Evolutionary conservation across 2,329 filamentous ascomycete species (phyloP), one percentile per base, ranked within the genome.

Genomic region (Lasiodiplodia citricola): DNA sequence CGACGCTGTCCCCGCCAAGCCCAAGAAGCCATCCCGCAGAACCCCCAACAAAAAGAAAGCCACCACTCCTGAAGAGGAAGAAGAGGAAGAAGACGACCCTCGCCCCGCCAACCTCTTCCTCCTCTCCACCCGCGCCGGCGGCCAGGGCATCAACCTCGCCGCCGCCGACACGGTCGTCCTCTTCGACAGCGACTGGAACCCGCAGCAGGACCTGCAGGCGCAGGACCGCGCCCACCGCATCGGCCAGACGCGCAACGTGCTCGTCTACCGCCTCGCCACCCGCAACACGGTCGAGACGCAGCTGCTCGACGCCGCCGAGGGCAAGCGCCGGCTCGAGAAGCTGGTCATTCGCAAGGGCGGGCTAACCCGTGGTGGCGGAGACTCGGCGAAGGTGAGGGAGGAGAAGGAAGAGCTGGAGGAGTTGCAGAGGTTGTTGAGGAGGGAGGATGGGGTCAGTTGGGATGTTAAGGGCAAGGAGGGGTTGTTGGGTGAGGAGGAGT

Each of bases 161-260:
- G 91, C 91, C 0, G 95, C 95, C 0, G 95, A 98, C 74, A 97
- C 95, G 0, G 95, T 97, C 13, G 91, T 98, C 56, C 84, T 98
- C 0, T 98, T 96, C 73, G 95, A 98, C 79, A 89, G 86, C 11
- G 89, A 97, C 75, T 97, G 95, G 90, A 99, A 99, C 74, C 96
- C 96, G 0, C 96, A 99, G 78, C 95, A 97, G 76, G 96, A 99
- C 78, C 85, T 99, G 0, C 96, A 99, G 77, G 96, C 96, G 0
- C 96, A 98, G 80, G 96, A 99, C 76, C 92, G 96, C 5, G 94
- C 93, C 0, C 96, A 99, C 77, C 89, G 96, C 14, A 98, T 99
- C 71, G 96, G 96, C 0, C 96, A 99, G 79, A 97, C 90, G 0
- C 87, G 91, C 2, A 96, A 96, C 0, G 96, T 99, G 0, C 89